Base-by-base conservation (phyloP, 257 asterid species). In the Solanum pennellii region DNA sequence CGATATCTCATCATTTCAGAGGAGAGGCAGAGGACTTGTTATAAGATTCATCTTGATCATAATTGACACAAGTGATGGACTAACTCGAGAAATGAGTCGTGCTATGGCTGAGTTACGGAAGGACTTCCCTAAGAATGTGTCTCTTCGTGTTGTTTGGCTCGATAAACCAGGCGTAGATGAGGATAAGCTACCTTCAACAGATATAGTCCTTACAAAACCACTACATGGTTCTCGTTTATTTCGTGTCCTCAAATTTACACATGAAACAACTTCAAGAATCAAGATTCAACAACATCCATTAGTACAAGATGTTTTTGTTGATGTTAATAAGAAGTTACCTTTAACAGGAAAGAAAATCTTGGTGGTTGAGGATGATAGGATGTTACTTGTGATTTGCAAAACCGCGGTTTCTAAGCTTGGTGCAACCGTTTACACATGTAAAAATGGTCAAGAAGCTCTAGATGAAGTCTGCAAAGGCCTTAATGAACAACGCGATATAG, bases 221-320 rank as follows among this genome's bases (percentile, higher is more conserved):
- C 87, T 96, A 9, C 98, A 96, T 65, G 99, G 98, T 12, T 94
- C 98, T 0, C 92, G 96, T n/a, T 85, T 95, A 86, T 47, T 87
- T 83, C 91, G 88, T 45, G 79, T 90, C 23, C 87, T 94, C 7
- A 12, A 41, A 5, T 7, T 23, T 41, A 23, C 83, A 39, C 83
- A 23, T 2, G 83, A 23, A 12, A 75, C 83, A 41, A 6, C 75
- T 27, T 68, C 75, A 68, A 29, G 75, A 68, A 68, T 29, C 75
- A 68, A 29, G 39, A 76, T n/a, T 76, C 59, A 76, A 13, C 33
- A 76, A 21, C 33, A 49, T 76, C 23, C 60, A 76, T 3, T 7
- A 74, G 10, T 7, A 14, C 75, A 68, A 68, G 52, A 74, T 37
- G 49, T 21, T 37, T 21, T 29, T 37, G 49, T 74, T 74, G 82